Percentiles rank a stretch among this genome's conserved stretches.
Evolutionary conservation across 2,329 filamentous ascomycete species (phyloP).

Genomic region (Aspergillus sp.): DNA sequence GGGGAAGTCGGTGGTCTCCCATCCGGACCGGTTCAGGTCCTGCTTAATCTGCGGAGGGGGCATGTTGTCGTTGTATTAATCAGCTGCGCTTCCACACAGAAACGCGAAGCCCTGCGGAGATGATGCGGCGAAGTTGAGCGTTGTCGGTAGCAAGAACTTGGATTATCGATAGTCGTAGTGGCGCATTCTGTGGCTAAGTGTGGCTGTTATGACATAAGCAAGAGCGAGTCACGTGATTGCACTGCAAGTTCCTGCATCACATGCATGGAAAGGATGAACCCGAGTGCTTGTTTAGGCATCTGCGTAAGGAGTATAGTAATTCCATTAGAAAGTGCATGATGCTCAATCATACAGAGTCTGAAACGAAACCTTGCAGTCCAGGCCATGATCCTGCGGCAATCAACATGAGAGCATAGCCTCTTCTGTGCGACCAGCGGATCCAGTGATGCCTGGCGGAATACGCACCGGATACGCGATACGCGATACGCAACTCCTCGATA

Average conservation of each 20-base stretch:
- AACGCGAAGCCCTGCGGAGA: slow-evolving; percentile 4
- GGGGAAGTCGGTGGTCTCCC: slow-evolving; percentile 70
- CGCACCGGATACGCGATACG: slow-evolving; percentile 2
- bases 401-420: not conserved
- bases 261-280: not conserved
- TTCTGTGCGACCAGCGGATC: not conserved
- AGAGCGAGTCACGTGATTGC: not conserved
- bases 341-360: not conserved
- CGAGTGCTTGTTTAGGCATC: not conserved
- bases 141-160: slow-evolving; percentile 1
- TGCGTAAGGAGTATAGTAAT: too few species aligned
- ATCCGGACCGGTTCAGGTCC: slow-evolving; percentile 91
- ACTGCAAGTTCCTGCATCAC: not conserved
- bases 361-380: not conserved
- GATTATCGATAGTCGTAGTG: slow-evolving; percentile 21
- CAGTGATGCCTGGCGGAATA: not conserved
- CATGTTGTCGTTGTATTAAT: slow-evolving; percentile 21
- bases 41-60: slow-evolving; percentile 96
- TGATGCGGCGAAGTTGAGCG: not conserved
- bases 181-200: slow-evolving; percentile 8
- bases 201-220: slow-evolving; percentile 13
- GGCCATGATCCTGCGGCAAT: not conserved
- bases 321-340: not conserved
- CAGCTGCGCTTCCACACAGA: not conserved
- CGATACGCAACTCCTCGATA: not conserved